Base-by-base conservation (phyloP, 2,329 filamentous ascomycete species). In the Gnomoniopsis smithogilvyi region DNA sequence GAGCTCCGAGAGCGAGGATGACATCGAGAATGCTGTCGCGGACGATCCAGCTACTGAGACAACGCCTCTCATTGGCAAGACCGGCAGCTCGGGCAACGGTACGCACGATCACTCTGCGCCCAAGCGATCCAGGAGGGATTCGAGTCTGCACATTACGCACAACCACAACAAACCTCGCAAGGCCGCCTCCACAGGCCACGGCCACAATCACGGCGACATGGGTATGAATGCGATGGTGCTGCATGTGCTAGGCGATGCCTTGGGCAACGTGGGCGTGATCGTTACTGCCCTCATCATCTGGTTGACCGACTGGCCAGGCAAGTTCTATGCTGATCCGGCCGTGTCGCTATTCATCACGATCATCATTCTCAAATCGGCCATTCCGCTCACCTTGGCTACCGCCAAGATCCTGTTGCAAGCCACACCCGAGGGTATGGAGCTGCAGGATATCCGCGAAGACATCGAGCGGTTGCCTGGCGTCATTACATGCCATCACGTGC, bases 281-380 rank as follows among this genome's bases (percentile, higher is more conserved):
- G 80, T 81, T 51, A 91, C 91, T 4, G 92, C 91, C 4, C 81
- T 96, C 38, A 81, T 95, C 70, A 98, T 99, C 76, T 97, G 93
- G 93, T 81, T 96, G 59, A 95, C 92, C 1, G 79, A 89, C 55
- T 96, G 85, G 80, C 81, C 83, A 6, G 92, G 89, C 78, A 88
- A 91, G 64, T 90, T 85, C 76, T 98, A 98, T 70, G 89, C 91
- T 47, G 95, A 99, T 70, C 95, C 95, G 0, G 85, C 86, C 19
- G 94, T 99, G 61, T 99, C 95, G 0, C 85, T 99, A 17, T 83
- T 98, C 73, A 99, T 99, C 73, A 97, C 95, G 1, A 74, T 92
- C 60, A 89, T 89, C 66, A 89, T 90, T 62, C 81, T 89, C 60
- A 82, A 82, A 64, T 91, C 90, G 1, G 89, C 90, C 8, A 84